Evolutionary conservation across 192 early-diverging fungal species (phyloP).

Genomic region (Dimargaris verticillata): DNA sequence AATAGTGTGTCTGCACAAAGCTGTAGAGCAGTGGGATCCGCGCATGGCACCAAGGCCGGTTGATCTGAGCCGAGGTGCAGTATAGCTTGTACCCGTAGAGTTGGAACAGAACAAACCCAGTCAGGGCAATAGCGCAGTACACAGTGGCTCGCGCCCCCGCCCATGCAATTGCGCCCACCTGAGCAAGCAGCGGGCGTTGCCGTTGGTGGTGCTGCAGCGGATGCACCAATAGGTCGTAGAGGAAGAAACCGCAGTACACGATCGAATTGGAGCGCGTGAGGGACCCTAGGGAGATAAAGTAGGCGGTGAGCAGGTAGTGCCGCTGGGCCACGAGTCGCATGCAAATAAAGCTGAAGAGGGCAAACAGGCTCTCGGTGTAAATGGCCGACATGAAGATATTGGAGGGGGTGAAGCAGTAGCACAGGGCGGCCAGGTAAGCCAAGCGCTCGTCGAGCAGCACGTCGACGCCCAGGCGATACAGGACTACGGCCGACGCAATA

Average conservation of each 20-base stretch:
- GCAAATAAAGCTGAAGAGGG: constrained; percentile 57
- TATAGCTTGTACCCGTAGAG: constrained; percentile 38
- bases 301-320: constrained; percentile 37
- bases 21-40: constrained; percentile 49
- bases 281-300: constrained; percentile 40
- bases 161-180: too few species aligned
- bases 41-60: constrained; percentile 50
- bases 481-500: constrained; percentile 44
- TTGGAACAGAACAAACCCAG: constrained; percentile 47
- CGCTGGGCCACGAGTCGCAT: constrained; percentile 37
- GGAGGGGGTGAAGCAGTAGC: constrained; percentile 61
- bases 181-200: background rate
- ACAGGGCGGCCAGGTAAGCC: constrained; percentile 44
- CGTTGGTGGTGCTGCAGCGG: background rate
- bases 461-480: constrained; percentile 45
- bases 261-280: constrained; percentile 67
- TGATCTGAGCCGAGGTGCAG: constrained; percentile 24
- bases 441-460: constrained; percentile 31
- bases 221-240: constrained; percentile 45
- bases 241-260: constrained; percentile 64
- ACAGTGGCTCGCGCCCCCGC: background rate
- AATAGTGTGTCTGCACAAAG: constrained; percentile 76
- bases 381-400: constrained; percentile 76
- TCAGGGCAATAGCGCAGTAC: constrained; percentile 20
- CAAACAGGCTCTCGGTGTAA: constrained; percentile 79